Evolutionary conservation across 495 filamentous ascomycete genomes (phyloP).

Genomic region (Lepraria neglecta): DNA sequence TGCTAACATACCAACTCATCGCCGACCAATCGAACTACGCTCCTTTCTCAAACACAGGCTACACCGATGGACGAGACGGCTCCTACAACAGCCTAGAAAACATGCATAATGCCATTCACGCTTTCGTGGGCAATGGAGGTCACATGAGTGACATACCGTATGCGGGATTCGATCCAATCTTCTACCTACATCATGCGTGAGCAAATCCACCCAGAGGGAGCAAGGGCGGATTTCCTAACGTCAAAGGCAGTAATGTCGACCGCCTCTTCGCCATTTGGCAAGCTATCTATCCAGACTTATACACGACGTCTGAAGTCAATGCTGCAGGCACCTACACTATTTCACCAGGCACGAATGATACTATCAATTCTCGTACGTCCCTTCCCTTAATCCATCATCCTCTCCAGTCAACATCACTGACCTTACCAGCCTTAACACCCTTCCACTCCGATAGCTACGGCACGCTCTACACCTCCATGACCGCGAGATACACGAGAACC

Average conservation of each 20-base stretch:
- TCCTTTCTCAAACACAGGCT: slow-evolving; percentile 28
- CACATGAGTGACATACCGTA: slow-evolving; percentile 57
- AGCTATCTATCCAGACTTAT: slow-evolving; percentile 52
- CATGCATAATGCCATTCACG: slow-evolving; percentile 59
- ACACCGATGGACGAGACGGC: slow-evolving; percentile 18
- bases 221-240: not conserved
- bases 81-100: slow-evolving; percentile 23
- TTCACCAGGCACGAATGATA: slow-evolving; percentile 34
- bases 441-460: slow-evolving; percentile 33
- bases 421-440: slow-evolving; percentile 34
- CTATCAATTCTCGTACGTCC: slow-evolving; percentile 24
- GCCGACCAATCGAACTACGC: slow-evolving; percentile 23
- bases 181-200: slow-evolving; percentile 58
- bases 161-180: slow-evolving; percentile 68
- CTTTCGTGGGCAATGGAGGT: slow-evolving; percentile 48
- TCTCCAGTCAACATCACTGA: not conserved
- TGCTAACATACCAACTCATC: slow-evolving; percentile 24
- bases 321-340: slow-evolving; percentile 47
- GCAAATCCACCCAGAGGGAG: slow-evolving; percentile 12
- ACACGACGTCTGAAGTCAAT: slow-evolving; percentile 45
- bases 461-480: slow-evolving; percentile 29
- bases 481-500: slow-evolving; percentile 25
- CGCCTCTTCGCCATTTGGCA: slow-evolving; percentile 70
- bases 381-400: not conserved
- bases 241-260: slow-evolving; percentile 43